Percentiles rank a stretch among this genome's conserved stretches.
Evolutionary conservation across 164 flowering plant species (phyloP).

Genomic region (Akebia trifoliata): DNA sequence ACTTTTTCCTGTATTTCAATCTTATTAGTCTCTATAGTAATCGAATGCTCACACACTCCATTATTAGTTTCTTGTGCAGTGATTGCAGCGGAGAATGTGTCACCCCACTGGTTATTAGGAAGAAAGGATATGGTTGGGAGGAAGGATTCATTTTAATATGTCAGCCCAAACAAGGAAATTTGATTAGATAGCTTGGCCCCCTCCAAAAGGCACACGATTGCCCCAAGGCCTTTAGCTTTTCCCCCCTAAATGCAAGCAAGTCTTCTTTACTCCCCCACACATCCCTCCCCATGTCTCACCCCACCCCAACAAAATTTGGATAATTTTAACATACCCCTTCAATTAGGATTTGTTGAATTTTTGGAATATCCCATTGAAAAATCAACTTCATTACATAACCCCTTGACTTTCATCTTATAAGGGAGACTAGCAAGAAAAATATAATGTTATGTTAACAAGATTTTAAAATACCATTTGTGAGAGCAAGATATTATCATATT

Average conservation of each 20-base stretch:
- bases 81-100: not conserved
- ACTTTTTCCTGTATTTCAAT: too few species aligned
- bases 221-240: slow-evolving; percentile 2
- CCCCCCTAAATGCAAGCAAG: slow-evolving; percentile 8
- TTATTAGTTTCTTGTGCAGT: slow-evolving; percentile 5
- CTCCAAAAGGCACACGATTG: not conserved
- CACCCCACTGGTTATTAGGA: not conserved
- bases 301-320: too few species aligned
- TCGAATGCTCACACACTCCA: not conserved
- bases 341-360: too few species aligned
- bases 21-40: not conserved
- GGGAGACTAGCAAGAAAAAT: too few species aligned
- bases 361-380: too few species aligned
- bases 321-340: too few species aligned
- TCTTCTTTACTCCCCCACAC: not conserved
- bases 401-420: too few species aligned
- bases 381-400: too few species aligned
- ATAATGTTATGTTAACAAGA: too few species aligned
- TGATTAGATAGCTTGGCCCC: slow-evolving; percentile 6
- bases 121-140: slow-evolving; percentile 16
- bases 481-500: too few species aligned
- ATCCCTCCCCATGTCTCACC: not conserved
- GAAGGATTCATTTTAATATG: slow-evolving; percentile 32
- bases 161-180: slow-evolving; percentile 27
- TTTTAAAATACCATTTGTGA: too few species aligned